Conservation (phyloP, 305 asterid species). For the Solanum hybrid region DNA sequence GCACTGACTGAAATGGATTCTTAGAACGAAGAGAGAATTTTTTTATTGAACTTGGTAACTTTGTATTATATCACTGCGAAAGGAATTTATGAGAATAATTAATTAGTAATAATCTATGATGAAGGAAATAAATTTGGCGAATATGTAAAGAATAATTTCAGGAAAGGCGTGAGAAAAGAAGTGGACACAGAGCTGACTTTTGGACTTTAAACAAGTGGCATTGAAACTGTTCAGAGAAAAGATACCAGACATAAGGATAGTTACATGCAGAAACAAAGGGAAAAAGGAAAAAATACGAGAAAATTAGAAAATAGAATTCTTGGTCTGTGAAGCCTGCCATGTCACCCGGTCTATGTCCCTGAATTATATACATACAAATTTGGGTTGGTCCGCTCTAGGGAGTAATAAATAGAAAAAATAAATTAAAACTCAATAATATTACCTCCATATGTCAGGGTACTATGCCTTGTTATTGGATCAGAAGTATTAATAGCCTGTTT, state of each 20-base stretch:
- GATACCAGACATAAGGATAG: not conserved
- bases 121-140: not conserved
- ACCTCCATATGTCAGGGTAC: not conserved
- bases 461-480: not conserved
- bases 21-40: not conserved
- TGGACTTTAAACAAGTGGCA: not conserved
- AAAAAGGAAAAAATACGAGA: not conserved
- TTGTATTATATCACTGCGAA: not conserved
- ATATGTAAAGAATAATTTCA: not conserved
- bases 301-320: not conserved
- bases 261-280: not conserved
- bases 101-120: not conserved
- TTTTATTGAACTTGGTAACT: not conserved
- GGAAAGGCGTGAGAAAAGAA: not conserved
- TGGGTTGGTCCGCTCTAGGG: not conserved
- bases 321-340: not conserved
- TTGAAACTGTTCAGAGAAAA: not conserved
- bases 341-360: not conserved
- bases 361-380: not conserved
- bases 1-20: not conserved
- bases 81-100: not conserved
- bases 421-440: not conserved
- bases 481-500: not conserved
- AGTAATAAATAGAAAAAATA: not conserved
- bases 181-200: not conserved